phyloP scores from a whole-genome alignment of 306 rosid genomes.

The Malus asiatica region DNA sequence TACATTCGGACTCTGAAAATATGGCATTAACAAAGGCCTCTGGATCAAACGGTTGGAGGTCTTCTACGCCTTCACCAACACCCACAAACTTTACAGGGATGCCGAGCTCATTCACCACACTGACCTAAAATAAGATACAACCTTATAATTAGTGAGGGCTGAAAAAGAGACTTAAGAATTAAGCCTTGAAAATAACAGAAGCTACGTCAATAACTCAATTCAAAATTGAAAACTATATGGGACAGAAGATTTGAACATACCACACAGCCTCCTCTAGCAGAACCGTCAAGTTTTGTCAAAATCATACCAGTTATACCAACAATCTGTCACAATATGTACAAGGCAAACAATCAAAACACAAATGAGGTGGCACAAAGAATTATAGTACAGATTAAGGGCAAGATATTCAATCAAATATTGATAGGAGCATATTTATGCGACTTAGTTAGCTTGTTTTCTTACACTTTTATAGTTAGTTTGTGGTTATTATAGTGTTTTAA shows the following conservation, averaged over 20 bases:
- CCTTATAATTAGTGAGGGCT: not conserved
- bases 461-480: no score
- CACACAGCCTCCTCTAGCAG: constrained; percentile 99
- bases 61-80: constrained; percentile 87
- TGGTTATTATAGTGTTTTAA: no score
- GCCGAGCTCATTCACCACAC: constrained; percentile 93
- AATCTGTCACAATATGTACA: constrained; percentile 41
- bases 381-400: not conserved
- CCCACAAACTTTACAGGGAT: constrained; percentile 96
- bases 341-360: not conserved
- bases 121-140: constrained; percentile 46
- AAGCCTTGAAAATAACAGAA: not conserved
- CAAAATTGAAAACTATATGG: not conserved
- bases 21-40: constrained; percentile 95
- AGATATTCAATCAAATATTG: not conserved
- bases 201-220: not conserved
- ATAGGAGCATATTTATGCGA: no score
- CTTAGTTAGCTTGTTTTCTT: no score
- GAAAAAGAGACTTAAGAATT: not conserved
- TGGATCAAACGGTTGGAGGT: constrained; percentile 91
- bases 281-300: constrained; percentile 89
- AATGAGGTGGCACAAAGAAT: not conserved
- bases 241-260: constrained; percentile 26
- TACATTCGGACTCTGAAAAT: constrained; percentile 33
- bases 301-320: constrained; percentile 89